phyloP scores from a whole-genome alignment of 2,329 filamentous ascomycete species.

The Arthrobotrys entomopaga region DNA sequence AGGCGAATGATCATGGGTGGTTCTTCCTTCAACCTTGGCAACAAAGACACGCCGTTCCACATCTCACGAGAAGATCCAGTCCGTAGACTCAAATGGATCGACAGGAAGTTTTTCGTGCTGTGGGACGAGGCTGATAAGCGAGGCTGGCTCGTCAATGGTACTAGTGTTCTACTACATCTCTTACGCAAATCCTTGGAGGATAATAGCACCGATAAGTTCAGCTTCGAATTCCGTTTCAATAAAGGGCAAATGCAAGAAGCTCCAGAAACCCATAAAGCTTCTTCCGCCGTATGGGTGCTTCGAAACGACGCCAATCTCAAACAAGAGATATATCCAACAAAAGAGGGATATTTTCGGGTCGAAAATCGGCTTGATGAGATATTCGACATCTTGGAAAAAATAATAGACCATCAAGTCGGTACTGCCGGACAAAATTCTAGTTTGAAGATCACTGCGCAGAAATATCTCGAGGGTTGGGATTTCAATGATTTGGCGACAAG shows the following conservation, averaged over 20 bases:
- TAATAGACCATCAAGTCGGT: conserved; percentile 58
- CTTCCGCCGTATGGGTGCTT: conserved; percentile 17
- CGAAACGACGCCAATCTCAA: conserved; percentile 7
- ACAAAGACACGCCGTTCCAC: conserved; percentile 20
- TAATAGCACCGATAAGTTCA: conserved; percentile 32
- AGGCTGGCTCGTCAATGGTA: conserved; percentile 60
- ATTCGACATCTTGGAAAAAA: conserved; percentile 57
- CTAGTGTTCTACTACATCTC: conserved; percentile 58
- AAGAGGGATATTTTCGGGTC: conserved; percentile 17
- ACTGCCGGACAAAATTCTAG: conserved; percentile 25
- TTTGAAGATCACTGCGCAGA: neutral
- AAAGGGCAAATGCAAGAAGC: conserved; percentile 17
- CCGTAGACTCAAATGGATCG: conserved; percentile 51
- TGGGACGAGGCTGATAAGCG: conserved; percentile 59
- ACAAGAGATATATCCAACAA: conserved; percentile 16
- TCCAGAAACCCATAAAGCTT: conserved; percentile 1
- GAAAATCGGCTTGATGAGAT: conserved; percentile 55
- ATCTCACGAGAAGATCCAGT: conserved; percentile 15
- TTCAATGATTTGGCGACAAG: conserved; percentile 55
- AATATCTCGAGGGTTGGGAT: neutral
- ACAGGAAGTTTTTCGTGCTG: conserved; percentile 56
- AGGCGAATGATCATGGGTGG: conserved; percentile 20
- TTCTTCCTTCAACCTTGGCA: conserved; percentile 12
- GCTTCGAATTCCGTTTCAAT: conserved; percentile 16
- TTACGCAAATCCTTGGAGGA: conserved; percentile 56